These are phyloP conservation scores for Waitea zeae DNA, from an alignment of 1,284 basidiomycete genomes.

Conservation along the genomic window DNA sequence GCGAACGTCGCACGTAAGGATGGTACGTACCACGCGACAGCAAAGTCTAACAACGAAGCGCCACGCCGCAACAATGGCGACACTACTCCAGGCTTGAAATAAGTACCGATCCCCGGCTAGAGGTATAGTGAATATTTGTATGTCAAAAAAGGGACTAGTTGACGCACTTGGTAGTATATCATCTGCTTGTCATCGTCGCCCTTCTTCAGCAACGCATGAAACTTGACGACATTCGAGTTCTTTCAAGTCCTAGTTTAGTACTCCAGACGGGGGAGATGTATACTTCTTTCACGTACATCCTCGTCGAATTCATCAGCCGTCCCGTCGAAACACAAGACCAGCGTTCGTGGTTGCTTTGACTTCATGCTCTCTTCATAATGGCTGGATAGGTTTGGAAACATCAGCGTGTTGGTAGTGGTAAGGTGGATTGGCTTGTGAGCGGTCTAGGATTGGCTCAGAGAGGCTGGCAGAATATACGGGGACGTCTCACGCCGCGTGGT, in stretches of 20 bases:
- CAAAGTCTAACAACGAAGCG: conserved; percentile 25
- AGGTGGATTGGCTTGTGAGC: too few species aligned
- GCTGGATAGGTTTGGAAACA: too few species aligned
- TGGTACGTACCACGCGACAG: conserved; percentile 23
- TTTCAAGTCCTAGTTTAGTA: conserved; percentile 11
- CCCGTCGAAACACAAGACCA: conserved; percentile 50
- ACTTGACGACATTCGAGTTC: conserved; percentile 59
- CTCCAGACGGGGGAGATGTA: background rate
- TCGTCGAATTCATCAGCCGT: conserved; percentile 30
- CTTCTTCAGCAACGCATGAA: conserved; percentile 45
- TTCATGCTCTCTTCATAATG: too few species aligned
- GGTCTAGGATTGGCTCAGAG: too few species aligned
- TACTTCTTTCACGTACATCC: conserved; percentile 12
- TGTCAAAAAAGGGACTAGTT: too few species aligned
- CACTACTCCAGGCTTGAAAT: conserved; percentile 21
- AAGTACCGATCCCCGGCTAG: conserved; percentile 37
- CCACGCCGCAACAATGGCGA: conserved; percentile 18
- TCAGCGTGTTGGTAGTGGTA: too few species aligned
- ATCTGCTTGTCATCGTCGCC: conserved; percentile 35
- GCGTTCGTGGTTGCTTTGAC: too few species aligned
- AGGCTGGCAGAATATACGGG: too few species aligned
- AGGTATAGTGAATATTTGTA: too few species aligned
- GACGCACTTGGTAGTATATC: conserved; percentile 62
- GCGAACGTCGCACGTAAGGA: background rate
- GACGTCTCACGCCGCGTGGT: too few species aligned